Evolutionary conservation across 345 rosid species (phyloP), one percentile per base, ranked within the genome.

Genomic region (Arabis alpina): DNA sequence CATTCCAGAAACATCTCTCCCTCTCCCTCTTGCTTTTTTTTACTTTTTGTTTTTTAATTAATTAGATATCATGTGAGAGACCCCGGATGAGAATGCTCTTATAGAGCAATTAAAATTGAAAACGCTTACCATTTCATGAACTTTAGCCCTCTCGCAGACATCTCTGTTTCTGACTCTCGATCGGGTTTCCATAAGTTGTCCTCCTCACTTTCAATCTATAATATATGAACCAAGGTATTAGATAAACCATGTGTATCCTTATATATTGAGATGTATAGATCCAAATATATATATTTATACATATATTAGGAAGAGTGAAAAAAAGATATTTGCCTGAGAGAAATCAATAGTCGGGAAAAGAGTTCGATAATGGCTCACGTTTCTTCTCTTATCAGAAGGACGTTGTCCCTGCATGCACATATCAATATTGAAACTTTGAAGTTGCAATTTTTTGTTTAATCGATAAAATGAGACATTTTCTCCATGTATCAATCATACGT

Each of bases 361-460:
- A 63, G 76, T 14, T 43, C 24, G 81, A 58, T 75, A 83, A 68
- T 87, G 85, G 72, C 76, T 80, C 39, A 88, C 80, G 68, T 76
- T 78, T 77, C 81, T 81, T 76, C 97, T 85, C 82, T 63, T 85
- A 52, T 91, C 92, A 74, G 91, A 85, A 59, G 95, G 97, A 78
- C 85, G 87, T 13, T 80, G 69, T 70, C 94, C 92, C 97, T 91
- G 82, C 69, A 9, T 8, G 24, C 28, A 41, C 32, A 56, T 10
- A 4, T 34, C 39, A 3, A 39, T 39, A 28, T 14, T 70, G 25
- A 24, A 30, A 68, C 23, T 13, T 8, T 40, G 0, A 6, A 63
- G n/a, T 27, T 37, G 5, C 45, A 36, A 45, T n/a, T 39, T 58
- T 37, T 25, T 0, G 14, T 55, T 13, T n/a, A 37, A 23, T 51